Base-by-base conservation (phyloP, 306 rosid genomes). In the Sophora flavescens region DNA sequence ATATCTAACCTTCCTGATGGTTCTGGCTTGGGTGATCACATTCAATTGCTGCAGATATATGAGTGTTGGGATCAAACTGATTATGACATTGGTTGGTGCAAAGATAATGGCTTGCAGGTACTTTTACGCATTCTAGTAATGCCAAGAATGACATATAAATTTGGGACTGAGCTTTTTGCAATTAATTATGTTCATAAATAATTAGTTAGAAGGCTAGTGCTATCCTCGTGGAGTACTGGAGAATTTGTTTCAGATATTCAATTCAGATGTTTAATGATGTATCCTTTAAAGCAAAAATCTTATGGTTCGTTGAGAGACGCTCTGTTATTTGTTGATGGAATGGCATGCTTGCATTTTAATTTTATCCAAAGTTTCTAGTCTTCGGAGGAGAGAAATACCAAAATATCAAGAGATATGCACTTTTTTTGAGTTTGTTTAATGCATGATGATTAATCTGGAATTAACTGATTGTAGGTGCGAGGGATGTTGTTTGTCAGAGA, bases 401-500 rank as follows among this genome's bases (percentile, higher is more conserved):
- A 39, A 67, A 53, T 54, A 53, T 17, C 47, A 52, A 60, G 76
- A 42, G 76, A 71, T 32, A 33, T 39, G 66, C 9, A 12, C 56
- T 12, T 32, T 35, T 61, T 18, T 22, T 39, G 12, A 1, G 53
- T 53, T 72, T 76, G n/a, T 72, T 74, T 44, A 45, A 50, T 45
- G 44, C 77, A 28, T 44, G 8, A 35, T 80, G 64, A 76, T 78
- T 76, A 58, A 59, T 68, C 42, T 68, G 65, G 69, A 80, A 74
- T 80, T 63, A 70, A 32, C 75, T 79, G 56, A 71, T 81, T 88
- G 86, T 74, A 95, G 99, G 96, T 92, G 66, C 89, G 99, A 52
- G 96, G 99, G 85, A 95, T 92, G 99, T 16, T 67, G 82, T 95
- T 92, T 87, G 97, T 91, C 79, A 89, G 80, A 91, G 93, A 92